phyloP scores from a whole-genome alignment of 306 rosid species.

The Datisca glomerata region DNA sequence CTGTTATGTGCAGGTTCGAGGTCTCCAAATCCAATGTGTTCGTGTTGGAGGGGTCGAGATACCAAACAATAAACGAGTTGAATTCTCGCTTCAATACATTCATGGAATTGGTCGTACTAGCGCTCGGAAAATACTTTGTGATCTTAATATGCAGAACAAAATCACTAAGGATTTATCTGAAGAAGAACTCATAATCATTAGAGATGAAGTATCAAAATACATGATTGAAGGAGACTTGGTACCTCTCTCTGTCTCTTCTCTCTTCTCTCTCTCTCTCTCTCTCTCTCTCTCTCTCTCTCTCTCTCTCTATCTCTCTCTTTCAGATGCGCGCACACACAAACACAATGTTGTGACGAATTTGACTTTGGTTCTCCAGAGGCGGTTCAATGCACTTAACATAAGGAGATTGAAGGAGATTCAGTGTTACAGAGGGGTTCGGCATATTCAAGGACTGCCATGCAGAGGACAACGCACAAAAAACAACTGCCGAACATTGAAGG shows the following conservation, averaged over 20 bases:
- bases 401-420: slow-evolving; percentile 91
- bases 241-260: not conserved
- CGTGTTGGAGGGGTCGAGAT: slow-evolving; percentile 92
- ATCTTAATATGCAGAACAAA: slow-evolving; percentile 66
- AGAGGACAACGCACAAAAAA: slow-evolving; percentile 93
- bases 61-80: slow-evolving; percentile 80
- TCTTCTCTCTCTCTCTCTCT: not conserved
- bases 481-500: slow-evolving; percentile 90
- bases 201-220: slow-evolving; percentile 82
- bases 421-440: slow-evolving; percentile 86
- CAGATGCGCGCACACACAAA: not conserved
- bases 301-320: not conserved
- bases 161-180: slow-evolving; percentile 71
- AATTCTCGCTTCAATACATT: slow-evolving; percentile 73
- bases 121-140: slow-evolving; percentile 50
- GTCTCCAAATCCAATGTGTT: slow-evolving; percentile 48
- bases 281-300: not conserved
- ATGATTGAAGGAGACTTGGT: slow-evolving; percentile 93
- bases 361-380: slow-evolving; percentile 35
- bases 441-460: slow-evolving; percentile 85
- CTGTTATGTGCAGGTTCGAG: slow-evolving; percentile 20
- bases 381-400: slow-evolving; percentile 71
- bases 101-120: slow-evolving; percentile 81
- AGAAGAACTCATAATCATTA: slow-evolving; percentile 59
- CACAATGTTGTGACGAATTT: not conserved